Evolutionary conservation across 2,329 filamentous ascomycete genomes (phyloP), one percentile per base, ranked within the genome.

Genomic region (Calonectria leucothoes): DNA sequence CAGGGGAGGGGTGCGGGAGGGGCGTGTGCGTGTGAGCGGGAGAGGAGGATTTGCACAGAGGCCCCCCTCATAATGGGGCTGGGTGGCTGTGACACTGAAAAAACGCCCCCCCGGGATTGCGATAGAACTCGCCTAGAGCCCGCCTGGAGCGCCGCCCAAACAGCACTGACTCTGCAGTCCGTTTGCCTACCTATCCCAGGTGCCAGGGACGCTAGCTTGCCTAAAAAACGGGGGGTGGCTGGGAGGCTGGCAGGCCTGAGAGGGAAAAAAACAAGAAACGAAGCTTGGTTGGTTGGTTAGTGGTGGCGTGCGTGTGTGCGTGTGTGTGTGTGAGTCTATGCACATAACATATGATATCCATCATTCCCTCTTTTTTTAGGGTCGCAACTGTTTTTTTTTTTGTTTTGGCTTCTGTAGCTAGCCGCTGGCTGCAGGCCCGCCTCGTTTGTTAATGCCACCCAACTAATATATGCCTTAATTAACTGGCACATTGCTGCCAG

Each of bases 201-300:
- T 57, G 52, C 66, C 55, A 29, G 52, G 10, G 29, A 52, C 66
- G 55, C 66, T 69, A 69, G 27, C 66, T 27, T 51, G n/a, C 27
- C 27, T 37, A 17, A 39, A 35, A 39, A 39, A 63, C 39, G 55
- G 42, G 55, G 52, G 66, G 55, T 63, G 66, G 66, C 66, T 63
- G 66, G 66, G 66, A 42, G 39, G n/a, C 48, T 49, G 45, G 42
- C n/a, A 39, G 33, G 37, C 8, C n/a, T n/a, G n/a, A n/a, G 48
- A 31, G 11, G 31, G 14, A 59, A 33, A 37, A 31, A 25, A 42
- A 29, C 25, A 64, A 59, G 52, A 31, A 25, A 42, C 20, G 37
- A 64, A 59, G 52, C 52, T 59, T 37, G 39, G 39, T 45, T 59
- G 25, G 55, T 59, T 37, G 39, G 39, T 45, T 59, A 23, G 55